These are phyloP conservation scores for Boechera stricta DNA, from an alignment of 345 rosid species.

Conservation along the genomic window DNA sequence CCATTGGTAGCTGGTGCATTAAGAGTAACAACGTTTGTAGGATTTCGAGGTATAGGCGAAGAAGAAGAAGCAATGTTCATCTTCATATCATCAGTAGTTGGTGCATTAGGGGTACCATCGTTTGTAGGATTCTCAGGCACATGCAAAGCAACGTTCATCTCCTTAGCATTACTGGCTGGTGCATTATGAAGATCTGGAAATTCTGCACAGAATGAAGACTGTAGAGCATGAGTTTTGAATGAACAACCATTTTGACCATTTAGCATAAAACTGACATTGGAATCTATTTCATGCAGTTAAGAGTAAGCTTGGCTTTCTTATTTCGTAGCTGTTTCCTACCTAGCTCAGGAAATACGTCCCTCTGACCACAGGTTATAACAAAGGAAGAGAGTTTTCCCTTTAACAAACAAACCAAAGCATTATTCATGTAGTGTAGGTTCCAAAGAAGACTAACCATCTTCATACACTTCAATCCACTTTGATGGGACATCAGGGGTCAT, in stretches of 20 bases:
- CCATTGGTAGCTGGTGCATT: background rate
- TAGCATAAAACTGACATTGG: background rate
- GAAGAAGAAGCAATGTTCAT: background rate
- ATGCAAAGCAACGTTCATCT: background rate
- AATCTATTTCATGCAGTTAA: background rate
- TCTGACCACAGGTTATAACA: conserved; percentile 3
- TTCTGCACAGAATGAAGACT: conserved; percentile 30
- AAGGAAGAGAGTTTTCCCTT: background rate
- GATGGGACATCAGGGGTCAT: conserved; percentile 40
- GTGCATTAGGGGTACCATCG: background rate
- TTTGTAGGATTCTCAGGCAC: conserved; percentile 16
- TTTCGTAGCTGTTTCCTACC: conserved; percentile 6
- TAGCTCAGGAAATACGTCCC: conserved; percentile 1
- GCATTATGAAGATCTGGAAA: background rate
- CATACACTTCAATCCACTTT: conserved; percentile 32
- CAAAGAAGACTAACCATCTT: conserved; percentile 38
- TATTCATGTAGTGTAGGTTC: background rate
- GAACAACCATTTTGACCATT: conserved; percentile 20
- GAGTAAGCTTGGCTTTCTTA: background rate
- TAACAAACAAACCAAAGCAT: conserved; percentile 7
- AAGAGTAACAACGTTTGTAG: background rate
- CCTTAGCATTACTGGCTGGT: conserved; percentile 3
- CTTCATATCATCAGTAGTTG: background rate
- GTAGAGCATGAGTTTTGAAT: conserved; percentile 18
- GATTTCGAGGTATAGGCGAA: conserved; percentile 23